Base-by-base conservation (phyloP, 2,329 filamentous ascomycete species). In the Colletotrichum simmondsii region DNA sequence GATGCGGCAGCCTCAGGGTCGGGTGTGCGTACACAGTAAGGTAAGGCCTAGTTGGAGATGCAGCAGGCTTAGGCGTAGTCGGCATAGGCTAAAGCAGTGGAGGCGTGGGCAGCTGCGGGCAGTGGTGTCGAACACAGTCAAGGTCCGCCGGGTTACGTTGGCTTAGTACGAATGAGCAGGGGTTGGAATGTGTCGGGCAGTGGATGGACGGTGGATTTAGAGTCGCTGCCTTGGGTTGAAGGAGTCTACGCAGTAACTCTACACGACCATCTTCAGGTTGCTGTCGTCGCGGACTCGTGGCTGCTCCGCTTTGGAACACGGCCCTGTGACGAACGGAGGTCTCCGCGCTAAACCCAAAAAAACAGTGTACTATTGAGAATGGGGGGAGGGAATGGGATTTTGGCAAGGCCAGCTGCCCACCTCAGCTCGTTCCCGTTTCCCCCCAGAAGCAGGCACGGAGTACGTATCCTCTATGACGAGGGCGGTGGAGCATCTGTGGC, bases 151-250 rank as follows among this genome's bases (percentile, higher is more conserved):
- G 53, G 57, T 72, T 73, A 72, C 71, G 71, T 72, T 71, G 62
- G 71, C 62, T 68, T 58, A 72, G 68, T 67, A 66, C 68, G 68
- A 60, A 67, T 61, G 37, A 32, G 56, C 65, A 67, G 65, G 65
- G 65, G 56, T 67, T 62, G 35, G 52, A 46, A n/a, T 35, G 49
- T 42, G 32, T 42, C 12, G 37, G 62, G 42, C n/a, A 8, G 52
- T 56, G 52, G 52, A 54, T 42, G 37, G 62, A 46, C n/a, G 14
- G 52, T 65, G 52, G 32, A 54, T 42, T 30, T 19, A 26, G 30
- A 61, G 19, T 30, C 56, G 56, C 37, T 62, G 65, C 65, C 65
- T 67, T 52, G 37, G 52, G 11, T 68, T 37, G 28, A 22, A 32
- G 49, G 22, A 19, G 24, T 42, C 37, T 19, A n/a, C n/a, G n/a